phyloP scores from a whole-genome alignment of 768 basidiomycete species.

The Chalciporus sphaerocephalus region DNA sequence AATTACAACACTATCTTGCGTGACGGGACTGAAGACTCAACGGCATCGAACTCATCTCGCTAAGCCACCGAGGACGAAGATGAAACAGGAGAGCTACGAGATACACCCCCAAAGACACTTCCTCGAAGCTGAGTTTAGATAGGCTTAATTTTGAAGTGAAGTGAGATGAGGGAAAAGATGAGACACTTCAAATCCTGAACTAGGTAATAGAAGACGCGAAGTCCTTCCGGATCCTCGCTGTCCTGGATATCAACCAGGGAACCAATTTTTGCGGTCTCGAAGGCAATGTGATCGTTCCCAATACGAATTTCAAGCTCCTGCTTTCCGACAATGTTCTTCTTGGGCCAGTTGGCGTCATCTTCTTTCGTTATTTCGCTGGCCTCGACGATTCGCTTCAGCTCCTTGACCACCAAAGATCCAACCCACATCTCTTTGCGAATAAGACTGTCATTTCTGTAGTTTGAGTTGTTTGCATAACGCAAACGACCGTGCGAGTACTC shows the following conservation, averaged over 20 bases:
- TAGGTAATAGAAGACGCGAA: slow-evolving; percentile 97
- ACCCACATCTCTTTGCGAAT: slow-evolving; percentile 99
- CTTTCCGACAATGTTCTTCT: slow-evolving; percentile 98
- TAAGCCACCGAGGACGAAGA: slow-evolving; percentile 2
- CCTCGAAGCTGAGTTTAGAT: slow-evolving; percentile 47
- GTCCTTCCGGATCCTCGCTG: slow-evolving; percentile 94
- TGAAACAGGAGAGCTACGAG: neutral
- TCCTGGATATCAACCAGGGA: slow-evolving; percentile 95
- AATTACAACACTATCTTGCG: slow-evolving; percentile 28
- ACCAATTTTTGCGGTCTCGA: slow-evolving; percentile 99
- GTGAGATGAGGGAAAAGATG: slow-evolving; percentile 95
- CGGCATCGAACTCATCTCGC: slow-evolving; percentile 9
- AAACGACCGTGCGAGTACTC: slow-evolving; percentile 96
- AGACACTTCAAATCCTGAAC: slow-evolving; percentile 99
- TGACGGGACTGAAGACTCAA: slow-evolving; percentile 2
- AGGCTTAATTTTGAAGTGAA: slow-evolving; percentile 99
- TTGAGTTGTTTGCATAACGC: slow-evolving; percentile 98
- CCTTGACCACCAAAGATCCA: slow-evolving; percentile 86
- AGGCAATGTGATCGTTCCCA: slow-evolving; percentile 93
- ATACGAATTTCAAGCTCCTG: slow-evolving; percentile 95
- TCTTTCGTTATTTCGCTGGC: slow-evolving; percentile 95
- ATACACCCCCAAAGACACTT: slow-evolving; percentile 1
- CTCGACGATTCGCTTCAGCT: slow-evolving; percentile 91
- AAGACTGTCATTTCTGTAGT: slow-evolving; percentile 95
- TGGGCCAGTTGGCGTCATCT: slow-evolving; percentile 98